Base-by-base conservation (phyloP, 2,329 filamentous ascomycete species). In the Fusarium sp. region DNA sequence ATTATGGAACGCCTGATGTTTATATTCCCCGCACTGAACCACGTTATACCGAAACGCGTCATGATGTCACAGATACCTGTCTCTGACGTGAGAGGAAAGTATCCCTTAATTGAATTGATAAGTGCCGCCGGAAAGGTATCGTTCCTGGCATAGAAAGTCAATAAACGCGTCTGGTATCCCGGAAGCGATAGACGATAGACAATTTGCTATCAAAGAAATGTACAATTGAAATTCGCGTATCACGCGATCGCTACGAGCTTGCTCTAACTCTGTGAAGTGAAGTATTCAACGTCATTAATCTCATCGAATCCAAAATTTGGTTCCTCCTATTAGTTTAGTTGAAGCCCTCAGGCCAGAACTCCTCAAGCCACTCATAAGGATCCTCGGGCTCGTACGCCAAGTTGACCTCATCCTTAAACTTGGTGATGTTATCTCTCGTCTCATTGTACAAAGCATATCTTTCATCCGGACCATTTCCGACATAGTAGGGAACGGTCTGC, bases 341-440 rank as follows among this genome's bases (percentile, higher is more conserved):
- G 44, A 76, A 76, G 0, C 74, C 74, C 10, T 76, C 71, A 0
- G 74, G 73, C 70, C 72, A 82, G 57, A 89, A 89, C 66, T 83
- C 86, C 34, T 83, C 83, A 57, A 83, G 83, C 62, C 87, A 88
- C 31, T 82, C 83, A 73, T 78, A 90, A 12, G 88, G 85, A 6
- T 76, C 72, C 54, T 75, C 71, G 0, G 74, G 74, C 51, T 72
- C 64, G 33, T 76, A 76, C 0, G 50, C 49, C 33, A 71, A 70
- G 9, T 59, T 67, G 0, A 74, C 55, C 6, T 65, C 56, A 2
- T 73, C 74, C 8, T 75, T 65, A 33, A 68, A 76, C 37, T 72
- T 74, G 11, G 57, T 57, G 4, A 76, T 76, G 2, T 67, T 62
- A 23, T 76, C 74, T 8, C 72, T 65, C 1, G 74, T 76, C 20